phyloP scores from a whole-genome alignment of 768 basidiomycete species.

The Lactarius pseudohatsudake region DNA sequence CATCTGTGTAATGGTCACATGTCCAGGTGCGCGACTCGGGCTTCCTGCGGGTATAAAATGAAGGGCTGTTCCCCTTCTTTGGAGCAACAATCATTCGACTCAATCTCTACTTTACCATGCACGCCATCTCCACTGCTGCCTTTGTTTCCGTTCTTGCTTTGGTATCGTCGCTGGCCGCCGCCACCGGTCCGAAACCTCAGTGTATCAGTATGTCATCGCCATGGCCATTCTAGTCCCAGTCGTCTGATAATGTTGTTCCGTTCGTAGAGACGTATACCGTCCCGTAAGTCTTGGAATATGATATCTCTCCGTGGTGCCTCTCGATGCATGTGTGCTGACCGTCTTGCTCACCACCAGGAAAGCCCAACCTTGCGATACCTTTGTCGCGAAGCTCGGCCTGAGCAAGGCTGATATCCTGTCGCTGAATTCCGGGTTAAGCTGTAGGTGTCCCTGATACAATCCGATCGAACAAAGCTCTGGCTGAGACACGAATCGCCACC shows the following conservation, averaged over 20 bases:
- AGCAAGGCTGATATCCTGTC: background rate
- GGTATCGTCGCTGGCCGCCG: background rate
- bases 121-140: background rate
- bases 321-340: background rate
- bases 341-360: background rate
- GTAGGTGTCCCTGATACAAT: background rate
- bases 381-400: background rate
- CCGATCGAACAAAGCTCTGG: too few species aligned
- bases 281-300: background rate
- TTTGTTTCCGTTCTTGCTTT: conserved; percentile 16
- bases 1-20: too few species aligned
- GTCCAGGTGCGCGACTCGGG: too few species aligned
- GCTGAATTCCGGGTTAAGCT: conserved; percentile 10
- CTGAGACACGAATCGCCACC: too few species aligned
- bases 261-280: background rate
- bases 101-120: background rate
- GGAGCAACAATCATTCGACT: background rate
- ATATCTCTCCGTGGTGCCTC: too few species aligned
- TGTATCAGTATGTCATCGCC: conserved; percentile 5
- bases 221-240: too few species aligned
- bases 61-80: background rate
- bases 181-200: background rate
- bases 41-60: background rate
- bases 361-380: background rate
- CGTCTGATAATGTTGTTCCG: background rate